Evolutionary conservation across 2,329 filamentous ascomycete genomes (phyloP).

Genomic region (Magnaporthiopsis poae): DNA sequence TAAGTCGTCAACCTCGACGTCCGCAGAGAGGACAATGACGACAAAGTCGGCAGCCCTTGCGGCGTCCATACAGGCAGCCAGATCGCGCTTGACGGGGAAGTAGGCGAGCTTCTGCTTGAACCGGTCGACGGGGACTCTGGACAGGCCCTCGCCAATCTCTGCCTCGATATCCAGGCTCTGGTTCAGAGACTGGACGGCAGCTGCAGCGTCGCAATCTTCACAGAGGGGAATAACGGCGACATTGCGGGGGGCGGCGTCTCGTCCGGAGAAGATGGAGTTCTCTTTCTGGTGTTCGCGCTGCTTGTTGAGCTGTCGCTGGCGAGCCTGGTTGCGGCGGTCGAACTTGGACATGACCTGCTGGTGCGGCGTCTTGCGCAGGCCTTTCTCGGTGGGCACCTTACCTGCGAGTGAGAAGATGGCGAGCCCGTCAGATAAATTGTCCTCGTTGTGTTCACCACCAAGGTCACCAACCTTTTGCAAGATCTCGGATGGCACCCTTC

Average conservation of each 20-base stretch:
- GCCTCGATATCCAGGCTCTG: constrained; percentile 67
- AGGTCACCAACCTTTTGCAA: constrained; percentile 59
- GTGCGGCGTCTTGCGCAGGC: constrained; percentile 69
- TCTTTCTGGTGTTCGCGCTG: constrained; percentile 73
- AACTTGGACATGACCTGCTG: constrained; percentile 97
- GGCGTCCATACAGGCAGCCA: constrained; percentile 72
- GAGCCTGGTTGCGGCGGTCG: constrained; percentile 86
- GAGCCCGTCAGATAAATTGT: neutral
- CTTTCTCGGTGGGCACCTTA: constrained; percentile 63
- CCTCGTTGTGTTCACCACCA: neutral
- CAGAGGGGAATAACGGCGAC: constrained; percentile 83
- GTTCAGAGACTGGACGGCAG: constrained; percentile 63
- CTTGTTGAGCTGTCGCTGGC: constrained; percentile 77
- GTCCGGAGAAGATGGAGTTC: constrained; percentile 72
- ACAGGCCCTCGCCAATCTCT: constrained; percentile 48
- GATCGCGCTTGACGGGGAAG: constrained; percentile 60
- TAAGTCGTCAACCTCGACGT: constrained; percentile 71
- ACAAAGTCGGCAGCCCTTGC: constrained; percentile 87
- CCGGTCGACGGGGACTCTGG: constrained; percentile 66
- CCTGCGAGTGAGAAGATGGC: constrained; percentile 38
- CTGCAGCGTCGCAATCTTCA: constrained; percentile 55
- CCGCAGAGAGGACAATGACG: constrained; percentile 70
- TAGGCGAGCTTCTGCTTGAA: constrained; percentile 95
- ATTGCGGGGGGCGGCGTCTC: constrained; percentile 76
- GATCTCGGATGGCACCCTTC: constrained; percentile 76